Evolutionary conservation across 1,284 basidiomycete species (phyloP), one percentile per base, ranked within the genome.

Genomic region (Fomitopsis palustris): DNA sequence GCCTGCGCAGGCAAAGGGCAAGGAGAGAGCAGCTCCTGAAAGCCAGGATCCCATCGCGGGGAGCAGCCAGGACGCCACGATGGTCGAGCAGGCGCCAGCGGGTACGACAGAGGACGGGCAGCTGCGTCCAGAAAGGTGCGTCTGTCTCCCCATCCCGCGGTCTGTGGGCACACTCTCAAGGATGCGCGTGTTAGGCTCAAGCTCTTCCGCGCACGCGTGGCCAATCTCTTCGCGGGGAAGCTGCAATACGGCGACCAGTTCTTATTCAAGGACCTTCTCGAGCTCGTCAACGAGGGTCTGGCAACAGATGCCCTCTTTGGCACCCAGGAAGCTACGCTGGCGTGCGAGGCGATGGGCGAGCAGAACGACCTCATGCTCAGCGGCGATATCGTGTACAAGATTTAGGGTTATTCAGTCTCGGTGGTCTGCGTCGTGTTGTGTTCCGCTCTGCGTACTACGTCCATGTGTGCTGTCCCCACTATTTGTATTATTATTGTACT

Each of bases 311-410:
- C 82, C 21, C 76, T 95, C 51, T 98, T 95, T 71, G 88, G 90
- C 9, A 88, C 86, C 0, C 80, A 81, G 23, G 96, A 98, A 74
- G 96, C 92, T 7, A 86, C 82, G 21, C 79, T 81, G 59, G 88
- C 90, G 47, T 88, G 91, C 59, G 79, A 86, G 63, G 75, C 78
- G 51, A 98, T 98, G 96, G 81, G 86, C 55, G 87, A 91, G 43
- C 81, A 81, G 25, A 92, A 95, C 67, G 89, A 96, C 73, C 78
- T 98, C 65, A 95, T 98, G 93, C 82, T 94, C 66, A 87, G 87
- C 60, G 92, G 91, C 43, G 90, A 87, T 27, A 84, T 89, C 56
- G 82, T 95, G 57, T 92, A 90, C 73, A 88, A 84, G 69, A 83
- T 90, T 55, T 88, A 71, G 38, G 17, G 7, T 38, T 12, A n/a